These are phyloP conservation scores for Linnemannia elongata DNA, from an alignment of 192 early-diverging fungal genomes.

Conservation along the genomic window DNA sequence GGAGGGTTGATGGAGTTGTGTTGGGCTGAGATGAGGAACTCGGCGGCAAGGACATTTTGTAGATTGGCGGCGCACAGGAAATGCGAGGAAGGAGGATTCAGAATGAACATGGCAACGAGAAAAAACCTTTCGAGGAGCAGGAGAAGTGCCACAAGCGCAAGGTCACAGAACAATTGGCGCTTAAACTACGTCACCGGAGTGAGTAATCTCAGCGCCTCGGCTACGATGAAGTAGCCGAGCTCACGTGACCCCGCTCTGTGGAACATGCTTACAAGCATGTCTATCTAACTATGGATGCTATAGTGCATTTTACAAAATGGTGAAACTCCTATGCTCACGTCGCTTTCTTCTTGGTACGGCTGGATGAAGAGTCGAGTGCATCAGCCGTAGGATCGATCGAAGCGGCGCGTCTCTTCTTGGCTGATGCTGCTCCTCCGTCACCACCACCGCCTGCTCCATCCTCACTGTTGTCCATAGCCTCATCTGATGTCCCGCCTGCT, in stretches of 20 bases:
- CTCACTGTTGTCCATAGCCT: background rate
- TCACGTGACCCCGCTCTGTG: too few species aligned
- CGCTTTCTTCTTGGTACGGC: background rate
- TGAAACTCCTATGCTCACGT: constrained; percentile 4
- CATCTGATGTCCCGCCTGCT: background rate
- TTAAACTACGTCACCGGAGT: too few species aligned
- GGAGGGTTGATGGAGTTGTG: constrained; percentile 17
- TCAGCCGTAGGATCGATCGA: constrained; percentile 14
- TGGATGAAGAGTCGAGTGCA: background rate
- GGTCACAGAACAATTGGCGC: too few species aligned
- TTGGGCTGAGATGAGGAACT: constrained; percentile 2
- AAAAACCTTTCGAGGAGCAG: background rate
- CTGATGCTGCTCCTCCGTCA: too few species aligned
- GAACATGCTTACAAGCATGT: too few species aligned
- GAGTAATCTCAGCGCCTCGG: too few species aligned
- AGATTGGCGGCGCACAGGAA: constrained; percentile 38
- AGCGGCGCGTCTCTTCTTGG: too few species aligned
- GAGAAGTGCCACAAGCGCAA: too few species aligned
- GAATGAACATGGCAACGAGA: constrained; percentile 14
- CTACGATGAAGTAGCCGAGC: too few species aligned
- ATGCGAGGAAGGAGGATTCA: constrained; percentile 31
- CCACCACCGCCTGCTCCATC: too few species aligned
- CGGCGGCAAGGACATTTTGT: constrained; percentile 19
- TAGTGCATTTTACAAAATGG: background rate
- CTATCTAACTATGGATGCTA: constrained; percentile 6